Evolutionary conservation across 257 asterid species (phyloP).

Genomic region (Lycium barbarum): DNA sequence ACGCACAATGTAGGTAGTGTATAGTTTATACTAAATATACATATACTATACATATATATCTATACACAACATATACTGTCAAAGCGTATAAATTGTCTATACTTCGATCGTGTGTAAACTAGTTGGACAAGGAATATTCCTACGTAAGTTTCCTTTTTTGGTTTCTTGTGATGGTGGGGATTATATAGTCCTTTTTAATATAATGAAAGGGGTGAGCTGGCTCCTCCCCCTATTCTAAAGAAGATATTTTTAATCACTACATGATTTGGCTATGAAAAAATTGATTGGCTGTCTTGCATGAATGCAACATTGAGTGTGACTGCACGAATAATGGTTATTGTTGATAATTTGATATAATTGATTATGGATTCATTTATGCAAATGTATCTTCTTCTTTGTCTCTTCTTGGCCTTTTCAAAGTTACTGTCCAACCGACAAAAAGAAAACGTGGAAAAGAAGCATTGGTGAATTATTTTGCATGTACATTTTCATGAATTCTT

Average conservation of each 20-base stretch:
- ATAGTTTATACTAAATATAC: too few species aligned
- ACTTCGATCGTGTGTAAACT: too few species aligned
- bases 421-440: not conserved
- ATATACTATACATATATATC: too few species aligned
- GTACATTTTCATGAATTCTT: not conserved
- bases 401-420: not conserved
- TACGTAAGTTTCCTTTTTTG: not conserved
- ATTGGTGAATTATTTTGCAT: not conserved
- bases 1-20: too few species aligned
- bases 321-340: constrained; percentile 13
- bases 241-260: not conserved
- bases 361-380: not conserved
- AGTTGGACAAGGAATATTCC: too few species aligned
- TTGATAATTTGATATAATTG: not conserved
- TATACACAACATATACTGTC: not conserved
- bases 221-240: not conserved
- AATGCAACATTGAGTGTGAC: constrained; percentile 7
- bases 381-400: not conserved
- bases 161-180: not conserved
- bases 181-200: not conserved
- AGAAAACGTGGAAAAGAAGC: not conserved
- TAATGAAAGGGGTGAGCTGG: not conserved
- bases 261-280: not conserved
- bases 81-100: not conserved
- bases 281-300: constrained; percentile 20